Evolutionary conservation across 228 moss, liverwort and hornwort genomes (phyloP).

Genomic region (Sphagnum magellanicum): DNA sequence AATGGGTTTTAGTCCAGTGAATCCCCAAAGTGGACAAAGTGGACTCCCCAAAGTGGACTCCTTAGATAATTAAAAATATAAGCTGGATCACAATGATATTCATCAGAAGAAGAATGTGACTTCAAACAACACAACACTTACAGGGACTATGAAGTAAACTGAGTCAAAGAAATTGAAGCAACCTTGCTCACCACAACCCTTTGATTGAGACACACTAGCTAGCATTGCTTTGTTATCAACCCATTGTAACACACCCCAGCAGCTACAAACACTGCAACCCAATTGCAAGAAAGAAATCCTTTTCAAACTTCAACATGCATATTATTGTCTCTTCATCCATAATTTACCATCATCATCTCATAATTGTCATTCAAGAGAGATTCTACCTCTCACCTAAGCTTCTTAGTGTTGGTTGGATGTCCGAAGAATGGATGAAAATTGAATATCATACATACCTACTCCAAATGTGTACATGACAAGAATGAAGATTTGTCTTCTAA

Average conservation of each 20-base stretch:
- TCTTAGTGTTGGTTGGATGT: too few species aligned
- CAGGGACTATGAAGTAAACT: slow-evolving; percentile 96
- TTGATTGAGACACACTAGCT: slow-evolving; percentile 29
- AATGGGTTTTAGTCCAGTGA: too few species aligned
- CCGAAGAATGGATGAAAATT: too few species aligned
- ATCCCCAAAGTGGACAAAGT: too few species aligned
- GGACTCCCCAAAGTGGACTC: too few species aligned
- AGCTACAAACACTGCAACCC: slow-evolving; percentile 77
- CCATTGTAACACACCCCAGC: slow-evolving; percentile 91
- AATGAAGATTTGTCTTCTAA: slow-evolving; percentile 75
- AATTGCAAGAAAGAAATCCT: too few species aligned
- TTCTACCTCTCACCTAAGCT: slow-evolving; percentile 70
- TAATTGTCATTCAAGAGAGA: slow-evolving; percentile 14
- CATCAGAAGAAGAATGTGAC: neutral
- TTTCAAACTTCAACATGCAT: too few species aligned
- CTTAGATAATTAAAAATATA: too few species aligned
- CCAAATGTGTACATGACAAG: slow-evolving; percentile 83
- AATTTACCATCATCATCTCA: neutral
- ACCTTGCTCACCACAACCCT: slow-evolving; percentile 55
- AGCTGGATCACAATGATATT: too few species aligned
- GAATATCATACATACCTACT: slow-evolving; percentile 47
- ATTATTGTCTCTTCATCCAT: too few species aligned
- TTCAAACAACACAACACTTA: slow-evolving; percentile 13
- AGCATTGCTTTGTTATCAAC: slow-evolving; percentile 77
- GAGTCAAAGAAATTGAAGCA: slow-evolving; percentile 75